These are phyloP conservation scores for Aspergillus sp. DNA, from an alignment of 2,329 filamentous ascomycete genomes.

Conservation along the genomic window DNA sequence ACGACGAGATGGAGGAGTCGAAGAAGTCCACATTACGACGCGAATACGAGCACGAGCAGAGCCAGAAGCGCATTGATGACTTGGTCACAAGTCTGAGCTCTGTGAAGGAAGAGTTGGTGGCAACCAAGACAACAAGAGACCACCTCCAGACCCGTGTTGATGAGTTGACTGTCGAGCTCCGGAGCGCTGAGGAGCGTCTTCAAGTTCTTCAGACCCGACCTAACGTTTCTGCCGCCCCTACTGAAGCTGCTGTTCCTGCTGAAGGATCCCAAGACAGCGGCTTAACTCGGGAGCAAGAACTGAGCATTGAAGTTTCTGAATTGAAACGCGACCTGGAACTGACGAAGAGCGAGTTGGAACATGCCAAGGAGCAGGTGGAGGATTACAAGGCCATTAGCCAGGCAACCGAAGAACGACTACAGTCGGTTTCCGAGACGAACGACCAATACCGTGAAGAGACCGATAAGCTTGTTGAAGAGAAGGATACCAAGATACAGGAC, in stretches of 20 bases:
- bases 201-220: conserved; percentile 79
- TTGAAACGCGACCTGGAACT: conserved; percentile 85
- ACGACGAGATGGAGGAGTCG: conserved; percentile 77
- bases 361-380: conserved; percentile 76
- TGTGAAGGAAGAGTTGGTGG: conserved; percentile 81
- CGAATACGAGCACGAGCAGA: conserved; percentile 86
- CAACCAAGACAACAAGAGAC: conserved; percentile 82
- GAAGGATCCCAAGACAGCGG: conserved; percentile 55
- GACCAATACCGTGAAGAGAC: conserved; percentile 88
- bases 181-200: conserved; percentile 83
- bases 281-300: conserved; percentile 70
- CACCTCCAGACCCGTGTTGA: conserved; percentile 86
- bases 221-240: conserved; percentile 58
- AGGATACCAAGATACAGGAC: conserved; percentile 76
- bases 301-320: conserved; percentile 80
- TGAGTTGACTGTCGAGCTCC: conserved; percentile 83
- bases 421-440: conserved; percentile 74
- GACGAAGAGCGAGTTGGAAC: conserved; percentile 75
- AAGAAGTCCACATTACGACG: conserved; percentile 82
- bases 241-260: conserved; percentile 45
- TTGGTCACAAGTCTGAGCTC: conserved; percentile 76
- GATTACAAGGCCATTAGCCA: conserved; percentile 88
- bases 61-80: conserved; percentile 89
- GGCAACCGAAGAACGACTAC: conserved; percentile 80
- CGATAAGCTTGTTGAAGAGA: conserved; percentile 71